Evolutionary conservation across 768 basidiomycete species (phyloP).

Genomic region (Leucocoprinus sp.): DNA sequence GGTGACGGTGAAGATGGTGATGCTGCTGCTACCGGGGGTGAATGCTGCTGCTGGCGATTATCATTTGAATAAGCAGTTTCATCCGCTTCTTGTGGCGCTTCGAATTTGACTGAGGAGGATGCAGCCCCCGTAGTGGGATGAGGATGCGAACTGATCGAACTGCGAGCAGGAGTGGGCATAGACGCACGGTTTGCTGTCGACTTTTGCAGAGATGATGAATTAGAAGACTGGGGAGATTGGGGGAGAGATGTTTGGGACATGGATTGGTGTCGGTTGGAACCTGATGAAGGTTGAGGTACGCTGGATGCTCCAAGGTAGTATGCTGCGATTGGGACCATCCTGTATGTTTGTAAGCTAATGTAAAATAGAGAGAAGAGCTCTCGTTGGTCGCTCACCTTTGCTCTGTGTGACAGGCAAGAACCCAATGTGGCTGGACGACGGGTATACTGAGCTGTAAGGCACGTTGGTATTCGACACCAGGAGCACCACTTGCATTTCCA

Average conservation of each 20-base stretch:
- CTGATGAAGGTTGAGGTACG: slow-evolving; percentile 32
- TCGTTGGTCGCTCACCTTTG: slow-evolving; percentile 70
- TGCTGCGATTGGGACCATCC: slow-evolving; percentile 80
- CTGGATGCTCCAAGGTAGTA: slow-evolving; percentile 71
- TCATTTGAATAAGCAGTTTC: slow-evolving; percentile 27
- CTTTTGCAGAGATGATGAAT: slow-evolving; percentile 24
- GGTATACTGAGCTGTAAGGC: slow-evolving; percentile 92
- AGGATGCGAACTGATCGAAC: slow-evolving; percentile 22
- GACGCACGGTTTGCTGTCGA: slow-evolving; percentile 50
- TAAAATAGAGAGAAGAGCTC: background rate
- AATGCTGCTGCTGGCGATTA: slow-evolving; percentile 15
- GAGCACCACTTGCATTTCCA: slow-evolving; percentile 45
- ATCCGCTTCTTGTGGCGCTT: slow-evolving; percentile 44
- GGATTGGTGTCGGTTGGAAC: slow-evolving; percentile 51
- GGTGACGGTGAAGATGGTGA: slow-evolving; percentile 26
- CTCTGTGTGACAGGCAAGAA: slow-evolving; percentile 81
- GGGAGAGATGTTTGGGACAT: slow-evolving; percentile 64
- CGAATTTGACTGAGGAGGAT: slow-evolving; percentile 27
- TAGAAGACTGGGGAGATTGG: slow-evolving; percentile 34
- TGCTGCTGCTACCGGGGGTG: slow-evolving; percentile 13
- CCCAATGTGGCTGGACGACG: slow-evolving; percentile 91
- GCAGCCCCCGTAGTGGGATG: slow-evolving; percentile 12
- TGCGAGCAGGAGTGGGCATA: slow-evolving; percentile 52
- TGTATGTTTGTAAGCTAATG: slow-evolving; percentile 19
- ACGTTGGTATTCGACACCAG: slow-evolving; percentile 89